These are phyloP conservation scores for Polytrichum formosum DNA, from an alignment of 225 moss, liverwort and hornwort species.

Conservation along the genomic window DNA sequence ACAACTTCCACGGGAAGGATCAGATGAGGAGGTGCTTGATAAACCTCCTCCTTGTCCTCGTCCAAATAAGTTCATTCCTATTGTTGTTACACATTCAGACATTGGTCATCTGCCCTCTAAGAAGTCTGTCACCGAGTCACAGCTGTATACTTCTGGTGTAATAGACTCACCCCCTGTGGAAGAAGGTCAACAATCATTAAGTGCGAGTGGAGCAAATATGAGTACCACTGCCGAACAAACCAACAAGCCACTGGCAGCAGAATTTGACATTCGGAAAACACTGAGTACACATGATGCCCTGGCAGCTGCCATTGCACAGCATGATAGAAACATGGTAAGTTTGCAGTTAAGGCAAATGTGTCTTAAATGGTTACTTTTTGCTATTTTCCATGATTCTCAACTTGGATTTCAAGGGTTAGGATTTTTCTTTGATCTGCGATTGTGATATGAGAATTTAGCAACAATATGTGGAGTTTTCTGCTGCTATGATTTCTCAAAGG, in stretches of 20 bases:
- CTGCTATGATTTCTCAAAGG: no score
- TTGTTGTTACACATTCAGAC: conserved; percentile 4
- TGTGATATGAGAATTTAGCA: no score
- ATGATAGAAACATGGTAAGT: conserved; percentile 75
- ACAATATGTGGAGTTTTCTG: no score
- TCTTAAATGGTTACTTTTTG: no score
- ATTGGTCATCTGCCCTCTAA: conserved; percentile 4
- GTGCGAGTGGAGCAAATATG: conserved; percentile 5
- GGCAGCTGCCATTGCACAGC: conserved; percentile 72
- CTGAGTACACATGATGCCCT: conserved; percentile 37
- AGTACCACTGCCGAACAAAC: conserved; percentile 12
- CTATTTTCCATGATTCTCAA: no score
- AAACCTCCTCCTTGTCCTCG: conserved; percentile 1
- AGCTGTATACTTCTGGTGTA: not conserved
- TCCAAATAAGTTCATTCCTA: no score
- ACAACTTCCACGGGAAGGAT: conserved; percentile 3
- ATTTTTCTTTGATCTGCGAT: no score
- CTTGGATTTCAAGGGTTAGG: no score
- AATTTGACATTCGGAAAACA: conserved; percentile 4
- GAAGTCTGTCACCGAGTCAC: conserved; percentile 6
- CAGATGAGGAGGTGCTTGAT: conserved; percentile 12
- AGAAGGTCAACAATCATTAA: conserved; percentile 11
- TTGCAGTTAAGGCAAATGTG: no score
- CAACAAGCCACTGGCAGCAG: conserved; percentile 16
- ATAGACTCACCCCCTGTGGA: not conserved